Evolutionary conservation across 225 moss, liverwort and hornwort genomes (phyloP).

Genomic region (Polytrichum commune): DNA sequence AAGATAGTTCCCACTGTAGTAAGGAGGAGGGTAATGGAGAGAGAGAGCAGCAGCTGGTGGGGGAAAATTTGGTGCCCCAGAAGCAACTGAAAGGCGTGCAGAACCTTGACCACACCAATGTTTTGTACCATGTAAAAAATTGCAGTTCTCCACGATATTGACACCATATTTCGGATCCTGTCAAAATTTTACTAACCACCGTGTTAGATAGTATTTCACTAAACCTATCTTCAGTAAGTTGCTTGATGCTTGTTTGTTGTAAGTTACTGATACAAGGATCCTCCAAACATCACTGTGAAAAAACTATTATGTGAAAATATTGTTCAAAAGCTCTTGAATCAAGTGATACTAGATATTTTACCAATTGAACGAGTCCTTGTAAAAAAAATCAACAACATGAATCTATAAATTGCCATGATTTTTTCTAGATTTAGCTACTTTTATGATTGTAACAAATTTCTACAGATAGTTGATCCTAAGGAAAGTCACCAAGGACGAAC

Average conservation of each 20-base stretch:
- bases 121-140: constrained; percentile 43
- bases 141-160: constrained; percentile 70
- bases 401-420: too few relatives aligned
- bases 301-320: too few relatives aligned
- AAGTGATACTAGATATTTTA: too few relatives aligned
- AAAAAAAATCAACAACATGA: too few relatives aligned
- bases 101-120: constrained; percentile 77
- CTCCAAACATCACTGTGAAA: neutral
- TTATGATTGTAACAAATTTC: too few relatives aligned
- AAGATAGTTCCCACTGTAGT: constrained; percentile 59
- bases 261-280: neutral
- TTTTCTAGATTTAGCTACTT: too few relatives aligned
- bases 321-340: too few relatives aligned
- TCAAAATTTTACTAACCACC: neutral
- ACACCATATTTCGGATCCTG: constrained; percentile 50
- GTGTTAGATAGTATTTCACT: neutral
- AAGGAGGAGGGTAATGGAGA: constrained; percentile 32
- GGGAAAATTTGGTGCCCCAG: constrained; percentile 49
- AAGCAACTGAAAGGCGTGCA: constrained; percentile 48
- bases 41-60: constrained; percentile 52
- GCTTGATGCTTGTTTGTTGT: neutral
- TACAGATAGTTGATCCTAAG: too few relatives aligned
- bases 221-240: neutral
- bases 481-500: too few relatives aligned
- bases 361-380: too few relatives aligned